Evolutionary conservation across 1,284 basidiomycete species (phyloP).

Genomic region (Mycosarcoma mackinlayi): DNA sequence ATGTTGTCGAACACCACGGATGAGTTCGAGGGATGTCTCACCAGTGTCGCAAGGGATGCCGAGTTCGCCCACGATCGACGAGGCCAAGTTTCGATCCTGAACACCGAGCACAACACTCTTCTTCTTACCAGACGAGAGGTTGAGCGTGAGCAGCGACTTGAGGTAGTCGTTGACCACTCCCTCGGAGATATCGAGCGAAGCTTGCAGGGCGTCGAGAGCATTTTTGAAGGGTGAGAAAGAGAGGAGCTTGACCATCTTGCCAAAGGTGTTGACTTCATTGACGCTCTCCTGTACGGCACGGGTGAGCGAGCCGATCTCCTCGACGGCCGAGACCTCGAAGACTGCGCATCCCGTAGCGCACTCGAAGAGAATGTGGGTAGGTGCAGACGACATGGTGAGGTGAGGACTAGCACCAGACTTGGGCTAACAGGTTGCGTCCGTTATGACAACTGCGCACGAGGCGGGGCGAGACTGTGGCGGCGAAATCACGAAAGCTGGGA

Average conservation of each 20-base stretch:
- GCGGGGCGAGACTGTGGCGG: slow-evolving; percentile 9
- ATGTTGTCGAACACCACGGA: slow-evolving; percentile 92
- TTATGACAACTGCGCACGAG: background rate
- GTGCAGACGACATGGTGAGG: slow-evolving; percentile 63
- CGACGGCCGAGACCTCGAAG: slow-evolving; percentile 87
- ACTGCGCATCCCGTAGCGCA: slow-evolving; percentile 94
- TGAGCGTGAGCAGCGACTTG: slow-evolving; percentile 86
- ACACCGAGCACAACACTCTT: slow-evolving; percentile 83
- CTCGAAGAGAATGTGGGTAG: slow-evolving; percentile 87
- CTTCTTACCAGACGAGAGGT: slow-evolving; percentile 83
- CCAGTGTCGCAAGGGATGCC: slow-evolving; percentile 86
- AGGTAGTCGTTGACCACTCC: slow-evolving; percentile 89
- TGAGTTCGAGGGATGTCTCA: slow-evolving; percentile 86
- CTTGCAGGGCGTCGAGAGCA: slow-evolving; percentile 94
- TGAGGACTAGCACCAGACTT: background rate
- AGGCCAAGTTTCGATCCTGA: slow-evolving; percentile 81
- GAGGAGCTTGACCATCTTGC: slow-evolving; percentile 90
- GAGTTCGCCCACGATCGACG: slow-evolving; percentile 82
- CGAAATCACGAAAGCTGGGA: background rate
- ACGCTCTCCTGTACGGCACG: slow-evolving; percentile 79
- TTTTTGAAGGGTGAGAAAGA: slow-evolving; percentile 96
- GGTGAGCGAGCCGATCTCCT: slow-evolving; percentile 88
- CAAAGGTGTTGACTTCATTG: slow-evolving; percentile 85
- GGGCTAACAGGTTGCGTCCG: no score
- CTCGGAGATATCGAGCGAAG: slow-evolving; percentile 95